Percentiles rank a stretch among this genome's conserved stretches.
phyloP scores from a whole-genome alignment of 768 basidiomycete genomes.

The Pulveroboletus sp. region DNA sequence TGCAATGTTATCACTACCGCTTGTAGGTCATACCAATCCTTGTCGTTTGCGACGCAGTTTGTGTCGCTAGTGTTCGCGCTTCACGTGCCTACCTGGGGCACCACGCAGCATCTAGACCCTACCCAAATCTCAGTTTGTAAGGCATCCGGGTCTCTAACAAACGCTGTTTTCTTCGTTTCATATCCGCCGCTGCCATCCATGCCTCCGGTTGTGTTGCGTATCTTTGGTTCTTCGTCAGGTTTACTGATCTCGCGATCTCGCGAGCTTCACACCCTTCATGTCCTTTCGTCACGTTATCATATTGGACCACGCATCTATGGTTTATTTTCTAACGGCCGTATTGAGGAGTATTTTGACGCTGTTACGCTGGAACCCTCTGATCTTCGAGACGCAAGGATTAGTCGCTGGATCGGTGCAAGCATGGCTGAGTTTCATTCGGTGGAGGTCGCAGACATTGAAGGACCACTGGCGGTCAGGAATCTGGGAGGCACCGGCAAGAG shows the following conservation, averaged over 20 bases:
- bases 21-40: constrained; percentile 61
- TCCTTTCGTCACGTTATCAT: constrained; percentile 81
- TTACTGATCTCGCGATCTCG: constrained; percentile 82
- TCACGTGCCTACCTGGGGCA: constrained; percentile 57
- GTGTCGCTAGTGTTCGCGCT: constrained; percentile 54
- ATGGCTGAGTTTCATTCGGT: constrained; percentile 97
- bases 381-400: constrained; percentile 70
- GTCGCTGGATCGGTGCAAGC: constrained; percentile 84
- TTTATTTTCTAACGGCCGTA: constrained; percentile 91
- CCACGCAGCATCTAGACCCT: constrained; percentile 39
- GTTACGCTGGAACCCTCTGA: constrained; percentile 73
- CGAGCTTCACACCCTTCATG: constrained; percentile 85
- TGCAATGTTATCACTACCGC: constrained; percentile 15
- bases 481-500: constrained; percentile 42
- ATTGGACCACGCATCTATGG: constrained; percentile 92
- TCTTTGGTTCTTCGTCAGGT: constrained; percentile 87
- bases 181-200: constrained; percentile 48
- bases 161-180: constrained; percentile 95
- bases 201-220: constrained; percentile 77
- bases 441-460: constrained; percentile 67
- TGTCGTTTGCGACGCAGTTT: constrained; percentile 50
- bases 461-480: constrained; percentile 33
- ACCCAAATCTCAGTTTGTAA: constrained; percentile 61
- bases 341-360: constrained; percentile 95
- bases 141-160: constrained; percentile 90